Evolutionary conservation across 306 rosid species (phyloP), one percentile per base, ranked within the genome.

Genomic region (Trifolium repens): DNA sequence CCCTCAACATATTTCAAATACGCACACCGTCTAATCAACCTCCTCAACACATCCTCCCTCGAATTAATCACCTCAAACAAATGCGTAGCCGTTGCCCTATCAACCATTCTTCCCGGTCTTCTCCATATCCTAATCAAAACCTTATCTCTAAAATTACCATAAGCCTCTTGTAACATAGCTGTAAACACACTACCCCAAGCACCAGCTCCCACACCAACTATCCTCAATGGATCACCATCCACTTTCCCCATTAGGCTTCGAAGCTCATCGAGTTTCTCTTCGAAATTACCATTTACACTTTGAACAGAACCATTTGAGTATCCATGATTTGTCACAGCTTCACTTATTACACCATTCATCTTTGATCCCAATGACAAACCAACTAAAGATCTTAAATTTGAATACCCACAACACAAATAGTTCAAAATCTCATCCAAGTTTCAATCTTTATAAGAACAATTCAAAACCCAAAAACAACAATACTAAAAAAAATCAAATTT

Each of bases 181-280:
- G 79, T 84, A 79, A 94, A 94, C 8, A 94, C 98, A 74, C 98
- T 91, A 39, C 98, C 98, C 98, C 98, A 94, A 74, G 98, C 98
- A 66, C 98, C 98, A 17, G 97, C 98, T 53, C 98, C 98, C 2
- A 91, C 91, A 50, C 97, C 91, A 71, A 91, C 98, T 65, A 94
- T 94, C 85, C 89, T 82, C 57, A 94, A 77, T 0, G 98, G 98
- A 86, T 91, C 98, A 74, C 88, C 94, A 43, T 94, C 90, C 7
- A 84, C 84, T 88, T 94, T 94, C 8, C 93, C 94, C 79, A 91
- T 64, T 14, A 86, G 73, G 42, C n/a, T 27, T 10, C 94, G 91
- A 59, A 91, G 82, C 84, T 91, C 96, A 53, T 94, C 96, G n/a
- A 91, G 81, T 89, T 90, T 91, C 86, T 84, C 91, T 69, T 94